A percentile compares a stretch with the other conserved stretches of the same genome.
Evolutionary conservation across 148 eudicot species (phyloP).

Genomic region (Tetragonia tetragonoides): DNA sequence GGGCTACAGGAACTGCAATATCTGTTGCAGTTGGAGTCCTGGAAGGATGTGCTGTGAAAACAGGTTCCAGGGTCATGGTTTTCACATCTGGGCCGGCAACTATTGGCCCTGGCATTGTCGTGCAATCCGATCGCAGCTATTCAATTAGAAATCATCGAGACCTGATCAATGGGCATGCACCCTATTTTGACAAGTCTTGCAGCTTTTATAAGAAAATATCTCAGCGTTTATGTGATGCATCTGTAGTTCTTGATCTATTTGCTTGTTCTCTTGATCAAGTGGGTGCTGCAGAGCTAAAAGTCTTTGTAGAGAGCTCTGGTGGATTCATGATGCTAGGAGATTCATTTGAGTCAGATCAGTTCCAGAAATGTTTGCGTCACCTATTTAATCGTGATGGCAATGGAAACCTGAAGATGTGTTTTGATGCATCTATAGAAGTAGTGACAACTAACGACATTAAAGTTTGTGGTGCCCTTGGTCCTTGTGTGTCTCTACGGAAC

Average conservation of each 20-base stretch:
- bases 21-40: constrained; percentile 80
- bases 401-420: constrained; percentile 76
- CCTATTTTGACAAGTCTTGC: constrained; percentile 56
- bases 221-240: constrained; percentile 59
- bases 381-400: constrained; percentile 57
- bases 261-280: constrained; percentile 99
- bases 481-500: constrained; percentile 71
- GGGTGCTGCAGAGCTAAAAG: constrained; percentile 83
- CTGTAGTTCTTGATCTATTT: constrained; percentile 87
- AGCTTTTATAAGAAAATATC: constrained; percentile 60
- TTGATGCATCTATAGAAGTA: constrained; percentile 81
- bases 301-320: constrained; percentile 75
- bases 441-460: constrained; percentile 80
- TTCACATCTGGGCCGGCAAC: constrained; percentile 99
- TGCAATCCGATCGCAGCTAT: constrained; percentile 50
- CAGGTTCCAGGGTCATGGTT: constrained; percentile 81
- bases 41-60: constrained; percentile 67
- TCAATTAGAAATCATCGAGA: constrained; percentile 90
- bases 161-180: constrained; percentile 55
- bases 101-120: constrained; percentile 84
- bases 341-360: constrained; percentile 77
- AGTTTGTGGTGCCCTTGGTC: constrained; percentile 92
- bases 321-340: constrained; percentile 92
- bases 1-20: constrained; percentile 85
- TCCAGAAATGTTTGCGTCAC: constrained; percentile 71